phyloP scores from a whole-genome alignment of 176 grass and related monocot species.

The Bothriochloa decipiens region DNA sequence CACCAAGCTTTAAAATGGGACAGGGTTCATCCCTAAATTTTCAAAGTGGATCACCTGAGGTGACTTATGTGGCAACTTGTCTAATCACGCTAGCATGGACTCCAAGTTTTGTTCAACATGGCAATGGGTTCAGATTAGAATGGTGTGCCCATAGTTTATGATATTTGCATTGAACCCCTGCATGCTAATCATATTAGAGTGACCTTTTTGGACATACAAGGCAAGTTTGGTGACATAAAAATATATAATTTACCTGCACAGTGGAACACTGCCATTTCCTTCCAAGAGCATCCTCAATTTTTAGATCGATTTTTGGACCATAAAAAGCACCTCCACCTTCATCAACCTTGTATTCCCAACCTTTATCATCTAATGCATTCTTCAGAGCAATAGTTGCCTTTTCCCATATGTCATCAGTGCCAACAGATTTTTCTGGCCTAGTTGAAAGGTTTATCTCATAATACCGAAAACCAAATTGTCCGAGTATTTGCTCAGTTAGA shows the following conservation, averaged over 20 bases:
- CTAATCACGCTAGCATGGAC: background rate
- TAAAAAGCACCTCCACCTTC: conserved; percentile 97
- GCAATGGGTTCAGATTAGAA: background rate
- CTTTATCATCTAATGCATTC: conserved; percentile 84
- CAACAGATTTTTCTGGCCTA: conserved; percentile 87
- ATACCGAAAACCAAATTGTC: conserved; percentile 82
- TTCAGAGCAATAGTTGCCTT: conserved; percentile 85
- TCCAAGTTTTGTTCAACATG: background rate
- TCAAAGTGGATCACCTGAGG: background rate
- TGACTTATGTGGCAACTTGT: background rate
- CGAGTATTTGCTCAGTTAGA: conserved; percentile 87
- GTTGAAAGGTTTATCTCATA: conserved; percentile 96
- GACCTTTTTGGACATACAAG: background rate
- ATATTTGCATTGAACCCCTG: background rate
- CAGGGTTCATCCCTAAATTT: background rate
- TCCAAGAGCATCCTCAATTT: conserved; percentile 96
- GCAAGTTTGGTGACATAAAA: background rate
- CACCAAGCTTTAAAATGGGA: background rate
- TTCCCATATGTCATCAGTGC: conserved; percentile 87
- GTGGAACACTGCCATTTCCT: conserved; percentile 99
- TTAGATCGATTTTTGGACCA: conserved; percentile 97
- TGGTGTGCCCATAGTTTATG: background rate
- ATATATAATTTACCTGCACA: conserved; percentile 68
- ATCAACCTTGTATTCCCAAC: conserved; percentile 92
- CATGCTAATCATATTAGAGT: background rate